Conservation (phyloP, 2,329 filamentous ascomycete species). For the Thielaviopsis populi region DNA sequence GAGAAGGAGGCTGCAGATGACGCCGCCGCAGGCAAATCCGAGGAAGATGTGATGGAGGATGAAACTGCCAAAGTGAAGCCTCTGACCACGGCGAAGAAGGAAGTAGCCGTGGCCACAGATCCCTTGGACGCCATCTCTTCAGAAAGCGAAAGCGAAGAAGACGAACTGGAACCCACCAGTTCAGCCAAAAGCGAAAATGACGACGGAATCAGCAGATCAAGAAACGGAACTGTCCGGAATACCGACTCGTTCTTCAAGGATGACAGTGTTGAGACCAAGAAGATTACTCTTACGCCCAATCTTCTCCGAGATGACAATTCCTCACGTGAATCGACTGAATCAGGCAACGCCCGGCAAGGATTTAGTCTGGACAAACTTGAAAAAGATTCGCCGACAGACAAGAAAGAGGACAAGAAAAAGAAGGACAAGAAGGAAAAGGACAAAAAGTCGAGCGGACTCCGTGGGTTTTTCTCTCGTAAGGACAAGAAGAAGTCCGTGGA, state of each 20-base stretch:
- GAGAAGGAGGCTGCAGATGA: slow-evolving; percentile 18
- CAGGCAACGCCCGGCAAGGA: slow-evolving; percentile 38
- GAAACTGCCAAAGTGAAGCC: slow-evolving; percentile 42
- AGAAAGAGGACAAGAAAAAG: slow-evolving; percentile 57
- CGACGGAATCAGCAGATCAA: slow-evolving; percentile 46
- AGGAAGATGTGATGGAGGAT: slow-evolving; percentile 27
- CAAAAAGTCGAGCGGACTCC: slow-evolving; percentile 41
- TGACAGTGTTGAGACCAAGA: slow-evolving; percentile 86
- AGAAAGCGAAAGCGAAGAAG: slow-evolving; percentile 4
- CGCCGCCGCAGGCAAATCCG: background rate
- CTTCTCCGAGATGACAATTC: slow-evolving; percentile 67
- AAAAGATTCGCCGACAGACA: slow-evolving; percentile 42
- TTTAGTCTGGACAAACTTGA: slow-evolving; percentile 60
- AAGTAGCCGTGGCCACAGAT: slow-evolving; percentile 19
- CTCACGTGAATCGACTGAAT: slow-evolving; percentile 37
- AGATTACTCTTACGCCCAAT: slow-evolving; percentile 91
- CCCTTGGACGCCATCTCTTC: background rate
- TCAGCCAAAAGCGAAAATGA: slow-evolving; percentile 15
- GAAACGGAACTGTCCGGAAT: slow-evolving; percentile 76
- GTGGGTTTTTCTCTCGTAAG: slow-evolving; percentile 48
- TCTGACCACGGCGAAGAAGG: slow-evolving; percentile 27
- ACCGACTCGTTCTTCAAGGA: slow-evolving; percentile 97
- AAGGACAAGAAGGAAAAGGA: slow-evolving; percentile 61
- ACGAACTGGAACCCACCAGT: background rate
- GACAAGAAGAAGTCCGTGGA: slow-evolving; percentile 43